These are phyloP conservation scores for Mucor mucedo DNA, from an alignment of 371 early-diverging fungal species.

Conservation along the genomic window DNA sequence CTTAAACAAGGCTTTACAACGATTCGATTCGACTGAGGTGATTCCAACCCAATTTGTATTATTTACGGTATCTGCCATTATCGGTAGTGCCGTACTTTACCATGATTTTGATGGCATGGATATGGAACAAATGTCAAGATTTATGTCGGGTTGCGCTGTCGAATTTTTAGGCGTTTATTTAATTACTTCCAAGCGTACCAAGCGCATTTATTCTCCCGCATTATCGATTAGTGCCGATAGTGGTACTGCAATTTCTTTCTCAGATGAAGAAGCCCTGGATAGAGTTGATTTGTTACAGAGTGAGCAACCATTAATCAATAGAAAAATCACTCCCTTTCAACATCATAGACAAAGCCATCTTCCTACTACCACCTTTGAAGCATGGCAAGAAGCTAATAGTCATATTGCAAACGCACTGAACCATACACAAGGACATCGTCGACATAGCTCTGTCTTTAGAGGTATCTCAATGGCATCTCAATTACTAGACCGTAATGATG, in stretches of 20 bases:
- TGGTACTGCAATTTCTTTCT: slow-evolving; percentile 21
- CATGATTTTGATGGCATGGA: slow-evolving; percentile 73
- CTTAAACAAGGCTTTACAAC: slow-evolving; percentile 72
- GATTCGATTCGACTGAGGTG: slow-evolving; percentile 77
- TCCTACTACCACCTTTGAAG: slow-evolving; percentile 8
- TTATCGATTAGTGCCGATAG: slow-evolving; percentile 33
- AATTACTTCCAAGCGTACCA: slow-evolving; percentile 65
- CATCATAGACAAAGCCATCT: neutral
- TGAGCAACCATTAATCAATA: slow-evolving; percentile 9
- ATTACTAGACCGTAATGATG: slow-evolving; percentile 47
- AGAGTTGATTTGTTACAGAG: slow-evolving; percentile 15
- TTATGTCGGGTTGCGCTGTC: slow-evolving; percentile 63
- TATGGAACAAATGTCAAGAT: slow-evolving; percentile 54
- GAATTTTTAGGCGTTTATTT: slow-evolving; percentile 77
- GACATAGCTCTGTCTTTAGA: slow-evolving; percentile 52
- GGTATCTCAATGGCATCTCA: slow-evolving; percentile 57
- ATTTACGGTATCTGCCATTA: slow-evolving; percentile 78
- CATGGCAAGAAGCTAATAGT: slow-evolving; percentile 25
- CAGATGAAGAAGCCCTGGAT: slow-evolving; percentile 27
- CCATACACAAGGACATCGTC: slow-evolving; percentile 15
- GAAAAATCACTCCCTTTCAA: neutral
- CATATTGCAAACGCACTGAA: slow-evolving; percentile 1
- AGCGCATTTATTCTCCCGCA: slow-evolving; percentile 18
- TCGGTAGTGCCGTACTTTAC: slow-evolving; percentile 74
- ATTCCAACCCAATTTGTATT: slow-evolving; percentile 84